phyloP scores from a whole-genome alignment of 257 asterid species.

The Nicotiana otophora region DNA sequence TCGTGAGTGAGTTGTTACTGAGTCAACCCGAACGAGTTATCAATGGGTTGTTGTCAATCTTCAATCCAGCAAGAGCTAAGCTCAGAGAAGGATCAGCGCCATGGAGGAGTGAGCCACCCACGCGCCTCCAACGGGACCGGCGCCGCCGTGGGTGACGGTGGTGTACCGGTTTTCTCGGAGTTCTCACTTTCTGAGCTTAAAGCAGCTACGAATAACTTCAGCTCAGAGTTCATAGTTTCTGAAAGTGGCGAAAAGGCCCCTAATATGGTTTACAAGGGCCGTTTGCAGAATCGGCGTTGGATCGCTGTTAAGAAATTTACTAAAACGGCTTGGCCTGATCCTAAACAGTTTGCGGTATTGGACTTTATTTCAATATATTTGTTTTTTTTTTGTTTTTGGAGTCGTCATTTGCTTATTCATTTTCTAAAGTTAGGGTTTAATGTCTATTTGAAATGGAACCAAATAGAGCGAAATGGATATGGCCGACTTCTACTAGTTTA shows the following conservation, averaged over 20 bases:
- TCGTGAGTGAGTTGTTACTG: constrained; percentile 10
- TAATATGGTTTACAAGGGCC: constrained; percentile 77
- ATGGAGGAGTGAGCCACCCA: constrained; percentile 37
- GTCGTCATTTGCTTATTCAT: neutral
- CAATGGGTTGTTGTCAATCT: constrained; percentile 74
- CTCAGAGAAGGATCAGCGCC: constrained; percentile 48
- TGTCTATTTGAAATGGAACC: neutral
- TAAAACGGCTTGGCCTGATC: constrained; percentile 92
- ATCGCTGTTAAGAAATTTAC: constrained; percentile 90
- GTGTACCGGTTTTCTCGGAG: constrained; percentile 57
- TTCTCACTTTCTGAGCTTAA: constrained; percentile 72
- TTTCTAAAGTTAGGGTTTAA: constrained; percentile 20
- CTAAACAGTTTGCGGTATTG: constrained; percentile 82
- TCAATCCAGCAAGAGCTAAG: constrained; percentile 22
- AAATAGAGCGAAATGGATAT: neutral
- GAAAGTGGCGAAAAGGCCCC: constrained; percentile 98
- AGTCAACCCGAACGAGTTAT: constrained; percentile 58
- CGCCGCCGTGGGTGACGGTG: constrained; percentile 34
- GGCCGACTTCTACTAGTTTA: neutral
- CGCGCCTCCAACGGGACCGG: constrained; percentile 43
- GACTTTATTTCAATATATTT: neutral
- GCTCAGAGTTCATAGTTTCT: constrained; percentile 79
- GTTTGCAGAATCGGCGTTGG: constrained; percentile 78
- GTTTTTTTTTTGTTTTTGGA: neutral
- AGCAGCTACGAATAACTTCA: constrained; percentile 81